These are phyloP conservation scores for Trichothecium roseum DNA, from an alignment of 2,329 filamentous ascomycete species.

Conservation along the genomic window DNA sequence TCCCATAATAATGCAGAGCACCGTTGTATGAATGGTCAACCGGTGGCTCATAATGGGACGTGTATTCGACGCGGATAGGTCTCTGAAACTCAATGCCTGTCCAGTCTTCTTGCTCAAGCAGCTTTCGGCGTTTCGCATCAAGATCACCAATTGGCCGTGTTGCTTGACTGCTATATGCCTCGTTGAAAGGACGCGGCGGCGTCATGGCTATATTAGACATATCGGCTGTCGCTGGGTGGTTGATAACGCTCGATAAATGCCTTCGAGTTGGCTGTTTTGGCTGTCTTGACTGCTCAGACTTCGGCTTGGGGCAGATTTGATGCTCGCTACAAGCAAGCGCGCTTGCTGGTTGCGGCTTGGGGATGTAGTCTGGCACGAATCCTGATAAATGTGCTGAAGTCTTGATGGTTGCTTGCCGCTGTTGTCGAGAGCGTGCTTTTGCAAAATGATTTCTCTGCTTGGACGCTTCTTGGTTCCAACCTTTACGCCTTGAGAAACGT, in stretches of 20 bases:
- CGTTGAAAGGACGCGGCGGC: background rate
- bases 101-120: conserved; percentile 19
- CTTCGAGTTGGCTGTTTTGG: background rate
- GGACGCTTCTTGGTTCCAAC: conserved; percentile 19
- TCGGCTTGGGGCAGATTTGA: too few species aligned
- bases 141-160: conserved; percentile 4
- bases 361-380: conserved; percentile 18
- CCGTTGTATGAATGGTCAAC: too few species aligned
- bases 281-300: too few species aligned
- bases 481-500: conserved; percentile 22
- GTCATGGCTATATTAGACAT: background rate
- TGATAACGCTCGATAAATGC: background rate
- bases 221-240: background rate
- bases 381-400: too few species aligned
- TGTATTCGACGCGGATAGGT: conserved; percentile 12
- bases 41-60: conserved; percentile 5
- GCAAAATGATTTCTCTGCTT: conserved; percentile 29
- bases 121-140: conserved; percentile 12
- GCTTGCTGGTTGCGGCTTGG: background rate
- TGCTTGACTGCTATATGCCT: background rate
- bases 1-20: too few species aligned
- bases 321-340: too few species aligned
- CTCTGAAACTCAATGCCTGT: conserved; percentile 20
- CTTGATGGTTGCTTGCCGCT: conserved; percentile 2
- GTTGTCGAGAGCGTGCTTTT: conserved; percentile 17